Evolutionary conservation across 106 monocot species (phyloP).

Genomic region (Allium fistulosum): DNA sequence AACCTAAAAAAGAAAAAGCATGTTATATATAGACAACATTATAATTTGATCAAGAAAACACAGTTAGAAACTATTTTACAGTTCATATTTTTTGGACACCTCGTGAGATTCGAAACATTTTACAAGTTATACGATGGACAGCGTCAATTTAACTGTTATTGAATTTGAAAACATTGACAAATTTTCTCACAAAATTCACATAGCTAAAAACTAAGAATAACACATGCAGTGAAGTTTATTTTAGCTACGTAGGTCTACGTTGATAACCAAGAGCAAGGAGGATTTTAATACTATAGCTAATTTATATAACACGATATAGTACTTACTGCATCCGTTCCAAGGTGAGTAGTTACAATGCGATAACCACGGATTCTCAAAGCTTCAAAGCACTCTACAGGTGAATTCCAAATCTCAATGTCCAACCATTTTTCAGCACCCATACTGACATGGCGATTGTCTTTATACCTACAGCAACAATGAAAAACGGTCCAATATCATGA

Average conservation of each 20-base stretch:
- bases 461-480: constrained; percentile 44
- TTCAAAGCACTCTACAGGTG: constrained; percentile 65
- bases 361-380: constrained; percentile 77
- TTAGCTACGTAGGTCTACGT: background rate
- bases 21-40: background rate
- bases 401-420: constrained; percentile 92
- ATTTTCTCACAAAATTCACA: background rate
- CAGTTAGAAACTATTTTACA: too few relatives aligned
- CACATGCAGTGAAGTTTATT: background rate
- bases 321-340: constrained; percentile 66
- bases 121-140: too few relatives aligned
- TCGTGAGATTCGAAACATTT: too few relatives aligned
- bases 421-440: constrained; percentile 99
- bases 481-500: background rate
- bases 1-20: constrained; percentile 29
- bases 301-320: background rate
- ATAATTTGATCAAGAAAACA: too few relatives aligned
- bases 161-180: too few relatives aligned
- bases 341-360: constrained; percentile 70
- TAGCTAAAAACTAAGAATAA: background rate
- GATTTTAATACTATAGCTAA: too few relatives aligned
- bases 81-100: too few relatives aligned
- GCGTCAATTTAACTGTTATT: too few relatives aligned
- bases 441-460: constrained; percentile 95
- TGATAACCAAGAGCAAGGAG: background rate